These are phyloP conservation scores for Inonotus hispidus DNA, from an alignment of 1,284 basidiomycete species.

Conservation along the genomic window DNA sequence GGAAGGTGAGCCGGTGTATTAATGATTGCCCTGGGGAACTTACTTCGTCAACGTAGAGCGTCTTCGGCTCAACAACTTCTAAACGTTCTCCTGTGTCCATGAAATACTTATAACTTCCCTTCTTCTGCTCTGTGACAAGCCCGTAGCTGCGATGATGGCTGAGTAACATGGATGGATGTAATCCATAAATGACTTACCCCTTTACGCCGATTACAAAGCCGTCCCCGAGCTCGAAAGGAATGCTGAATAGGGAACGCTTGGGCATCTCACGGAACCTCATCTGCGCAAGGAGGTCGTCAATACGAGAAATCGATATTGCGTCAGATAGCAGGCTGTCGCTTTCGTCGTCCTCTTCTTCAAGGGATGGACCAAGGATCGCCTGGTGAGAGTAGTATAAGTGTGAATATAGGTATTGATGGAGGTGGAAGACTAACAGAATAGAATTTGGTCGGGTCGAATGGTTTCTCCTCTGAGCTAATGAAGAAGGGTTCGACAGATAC, in stretches of 20 bases:
- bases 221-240: conserved; percentile 77
- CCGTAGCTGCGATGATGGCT: conserved; percentile 56
- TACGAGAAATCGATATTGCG: conserved; percentile 63
- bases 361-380: conserved; percentile 56
- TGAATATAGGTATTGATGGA: background rate
- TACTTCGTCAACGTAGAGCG: conserved; percentile 77
- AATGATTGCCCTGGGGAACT: conserved; percentile 21
- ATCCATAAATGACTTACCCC: conserved; percentile 47
- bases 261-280: conserved; percentile 83
- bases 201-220: conserved; percentile 87
- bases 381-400: conserved; percentile 25
- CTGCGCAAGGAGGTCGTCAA: conserved; percentile 77
- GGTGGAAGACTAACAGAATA: conserved; percentile 62
- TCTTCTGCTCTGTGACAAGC: conserved; percentile 80
- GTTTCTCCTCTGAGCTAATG: conserved; percentile 65
- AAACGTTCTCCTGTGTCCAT: conserved; percentile 72
- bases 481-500: conserved; percentile 90
- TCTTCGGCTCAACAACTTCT: conserved; percentile 66
- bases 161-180: background rate
- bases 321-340: conserved; percentile 51
- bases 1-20: background rate
- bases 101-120: conserved; percentile 76
- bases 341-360: conserved; percentile 41
- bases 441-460: conserved; percentile 75
- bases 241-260: conserved; percentile 82